phyloP scores from a whole-genome alignment of 495 filamentous ascomycete genomes.

The Podospora bellae-mahoneyi region DNA sequence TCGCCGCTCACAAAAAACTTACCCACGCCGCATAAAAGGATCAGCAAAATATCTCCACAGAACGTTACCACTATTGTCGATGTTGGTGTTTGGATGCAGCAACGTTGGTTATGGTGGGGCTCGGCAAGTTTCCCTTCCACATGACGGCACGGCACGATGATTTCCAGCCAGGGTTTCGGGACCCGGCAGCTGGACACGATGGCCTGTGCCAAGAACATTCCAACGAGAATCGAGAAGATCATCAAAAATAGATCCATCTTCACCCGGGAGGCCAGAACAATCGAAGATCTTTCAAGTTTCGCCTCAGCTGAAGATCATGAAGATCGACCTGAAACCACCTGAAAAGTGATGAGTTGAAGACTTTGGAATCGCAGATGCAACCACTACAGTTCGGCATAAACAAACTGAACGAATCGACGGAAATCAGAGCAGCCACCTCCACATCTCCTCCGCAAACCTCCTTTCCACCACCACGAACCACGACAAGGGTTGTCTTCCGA shows the following conservation, averaged over 20 bases:
- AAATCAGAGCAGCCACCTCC: background rate
- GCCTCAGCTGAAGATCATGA: background rate
- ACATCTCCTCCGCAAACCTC: background rate
- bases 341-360: background rate
- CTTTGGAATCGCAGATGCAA: no score
- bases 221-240: background rate
- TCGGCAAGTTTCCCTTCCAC: background rate
- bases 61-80: background rate
- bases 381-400: background rate
- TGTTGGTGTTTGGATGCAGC: background rate
- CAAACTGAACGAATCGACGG: background rate
- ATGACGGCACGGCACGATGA: background rate
- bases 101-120: background rate
- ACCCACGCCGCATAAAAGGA: no score
- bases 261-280: background rate
- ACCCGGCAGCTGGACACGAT: background rate
- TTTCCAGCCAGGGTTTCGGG: background rate
- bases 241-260: background rate
- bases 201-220: background rate
- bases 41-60: no score
- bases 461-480: background rate
- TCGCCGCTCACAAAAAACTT: no score
- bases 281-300: background rate
- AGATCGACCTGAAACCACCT: background rate
- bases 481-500: background rate